A percentile compares a stretch with the other conserved stretches of the same genome.
phyloP scores from a whole-genome alignment of 1,284 basidiomycete genomes.

The Psilocybe mexicana region DNA sequence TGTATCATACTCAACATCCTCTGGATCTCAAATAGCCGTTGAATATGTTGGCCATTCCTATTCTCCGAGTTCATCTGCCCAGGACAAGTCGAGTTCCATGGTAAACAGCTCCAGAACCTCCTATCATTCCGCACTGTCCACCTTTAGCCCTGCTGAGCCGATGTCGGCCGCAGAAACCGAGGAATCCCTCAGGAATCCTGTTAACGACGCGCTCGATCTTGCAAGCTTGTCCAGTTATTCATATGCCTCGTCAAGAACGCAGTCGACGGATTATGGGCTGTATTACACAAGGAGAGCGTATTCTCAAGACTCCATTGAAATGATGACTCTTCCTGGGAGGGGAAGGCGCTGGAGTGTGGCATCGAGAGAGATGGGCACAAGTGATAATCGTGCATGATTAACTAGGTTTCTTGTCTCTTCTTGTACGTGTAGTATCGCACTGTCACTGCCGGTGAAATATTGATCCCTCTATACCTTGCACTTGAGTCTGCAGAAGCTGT shows the following conservation, averaged over 20 bases:
- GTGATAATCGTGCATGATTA: neutral
- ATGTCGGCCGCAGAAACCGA: neutral
- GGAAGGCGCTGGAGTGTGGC: neutral
- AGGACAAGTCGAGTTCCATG: no score
- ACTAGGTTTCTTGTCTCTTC: no score
- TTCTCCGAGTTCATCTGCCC: no score
- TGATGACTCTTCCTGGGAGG: neutral
- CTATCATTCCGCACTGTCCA: neutral
- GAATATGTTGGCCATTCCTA: no score
- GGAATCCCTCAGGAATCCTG: neutral
- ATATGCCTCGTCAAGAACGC: slow-evolving; percentile 1
- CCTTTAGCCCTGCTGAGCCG: neutral
- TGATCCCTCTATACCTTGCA: no score
- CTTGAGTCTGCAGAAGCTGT: no score
- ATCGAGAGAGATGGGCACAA: neutral
- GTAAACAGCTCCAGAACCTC: neutral
- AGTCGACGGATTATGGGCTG: slow-evolving; percentile 1
- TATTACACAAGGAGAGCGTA: neutral
- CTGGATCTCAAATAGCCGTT: no score
- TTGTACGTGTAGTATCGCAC: no score
- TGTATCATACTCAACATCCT: no score
- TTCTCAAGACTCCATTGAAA: neutral
- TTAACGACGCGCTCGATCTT: neutral
- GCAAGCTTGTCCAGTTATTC: neutral
- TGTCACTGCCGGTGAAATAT: no score